Base-by-base conservation (phyloP, 2,329 filamentous ascomycete species). In the Colletotrichum neosansevieriae region DNA sequence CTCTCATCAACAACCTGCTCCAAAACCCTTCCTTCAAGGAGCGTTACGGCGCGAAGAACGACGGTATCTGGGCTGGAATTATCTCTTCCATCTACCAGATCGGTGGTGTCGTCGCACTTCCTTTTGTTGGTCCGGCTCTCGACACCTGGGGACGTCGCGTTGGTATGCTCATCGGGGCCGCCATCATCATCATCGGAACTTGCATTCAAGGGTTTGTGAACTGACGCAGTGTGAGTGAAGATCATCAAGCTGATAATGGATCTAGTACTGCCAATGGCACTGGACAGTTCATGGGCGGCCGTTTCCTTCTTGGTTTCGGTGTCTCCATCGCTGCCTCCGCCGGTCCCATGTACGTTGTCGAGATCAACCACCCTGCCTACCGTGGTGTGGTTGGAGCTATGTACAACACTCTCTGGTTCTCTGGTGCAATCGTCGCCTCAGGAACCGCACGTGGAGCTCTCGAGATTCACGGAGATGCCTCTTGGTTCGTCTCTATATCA, bases 271-370 rank as follows among this genome's bases (percentile, higher is more conserved):
- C 80, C 64, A 73, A 74, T 60, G 73, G 54, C 63, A 75, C 73
- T 67, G 76, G 76, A 10, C 81, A 84, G 64, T 86, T 85, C 72
- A 82, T 85, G 76, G 84, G 83, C 49, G 87, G 87, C n/a, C 83
- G 87, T 32, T 89, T 90, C 77, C 76, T 90, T 19, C 83, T 90
- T 3, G 88, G 88, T 60, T 89, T 90, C 69, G 84, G 84, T 59
- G 82, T 84, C 29, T 80, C 81, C 47, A 81, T 85, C 69, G 80
- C 81, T 17, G 79, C 81, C 1, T 79, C 81, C 1, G 82, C 83
- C 6, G 83, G 82, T 1, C 83, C 83, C 6, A 80, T 81, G 63
- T 84, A 84, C 71, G 81, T 84, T 17, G 79, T 83, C 21, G 83
- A 85, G 72, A 79, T 84, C 36, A 79, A 79, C 58, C 81, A 84